phyloP scores from a whole-genome alignment of 148 eudicot genomes.

The Chenopodium quinoa region DNA sequence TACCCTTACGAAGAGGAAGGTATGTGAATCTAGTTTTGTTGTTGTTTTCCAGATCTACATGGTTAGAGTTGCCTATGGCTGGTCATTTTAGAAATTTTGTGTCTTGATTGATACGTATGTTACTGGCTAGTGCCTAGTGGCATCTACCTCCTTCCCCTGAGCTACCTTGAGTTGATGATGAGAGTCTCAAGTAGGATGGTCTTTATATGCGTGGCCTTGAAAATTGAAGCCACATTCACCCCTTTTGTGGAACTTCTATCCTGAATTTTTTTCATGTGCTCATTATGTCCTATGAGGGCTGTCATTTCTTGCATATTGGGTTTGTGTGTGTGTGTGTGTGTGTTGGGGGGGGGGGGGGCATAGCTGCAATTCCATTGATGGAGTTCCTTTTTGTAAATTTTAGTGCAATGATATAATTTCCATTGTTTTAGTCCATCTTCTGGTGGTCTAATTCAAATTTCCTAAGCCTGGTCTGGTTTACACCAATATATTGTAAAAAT shows the following conservation, averaged over 20 bases:
- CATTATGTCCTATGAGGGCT: background rate
- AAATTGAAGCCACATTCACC: background rate
- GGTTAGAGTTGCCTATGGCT: background rate
- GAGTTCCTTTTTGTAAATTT: background rate
- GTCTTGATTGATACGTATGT: background rate
- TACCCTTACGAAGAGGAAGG: conserved; percentile 97
- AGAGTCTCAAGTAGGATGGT: background rate
- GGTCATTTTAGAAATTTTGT: background rate
- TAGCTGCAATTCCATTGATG: background rate
- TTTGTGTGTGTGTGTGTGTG: background rate
- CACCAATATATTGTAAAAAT: too few relatives aligned
- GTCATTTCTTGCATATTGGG: background rate
- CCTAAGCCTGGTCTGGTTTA: too few relatives aligned
- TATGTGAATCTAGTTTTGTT: conserved; percentile 21
- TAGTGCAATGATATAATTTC: background rate
- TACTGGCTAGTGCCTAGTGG: background rate
- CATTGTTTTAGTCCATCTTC: background rate
- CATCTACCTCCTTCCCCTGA: background rate
- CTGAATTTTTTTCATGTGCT: background rate
- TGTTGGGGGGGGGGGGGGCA: background rate
- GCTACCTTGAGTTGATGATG: background rate
- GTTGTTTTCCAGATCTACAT: conserved; percentile 1
- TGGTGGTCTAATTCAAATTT: too few relatives aligned
- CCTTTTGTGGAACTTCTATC: background rate
- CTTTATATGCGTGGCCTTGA: background rate